Percentiles rank a stretch among this genome's conserved stretches.
phyloP scores from a whole-genome alignment of 805 yeast genomes.

The Spathaspora boniae region DNA sequence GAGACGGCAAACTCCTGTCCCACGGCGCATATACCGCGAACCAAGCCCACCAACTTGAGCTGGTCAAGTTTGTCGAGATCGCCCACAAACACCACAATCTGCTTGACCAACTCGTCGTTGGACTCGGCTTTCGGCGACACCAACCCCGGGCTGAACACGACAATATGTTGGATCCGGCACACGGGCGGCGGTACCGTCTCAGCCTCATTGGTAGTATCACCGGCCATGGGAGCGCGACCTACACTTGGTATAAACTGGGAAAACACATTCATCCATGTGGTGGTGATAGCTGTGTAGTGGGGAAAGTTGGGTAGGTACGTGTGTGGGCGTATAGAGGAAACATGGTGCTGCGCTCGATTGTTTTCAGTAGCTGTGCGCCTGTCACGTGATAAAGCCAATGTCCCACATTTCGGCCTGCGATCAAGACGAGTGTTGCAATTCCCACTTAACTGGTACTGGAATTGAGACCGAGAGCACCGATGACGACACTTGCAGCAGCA shows the following conservation, averaged over 20 bases:
- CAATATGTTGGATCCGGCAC: conserved; percentile 17
- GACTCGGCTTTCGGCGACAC: conserved; percentile 21
- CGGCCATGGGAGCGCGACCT: neutral
- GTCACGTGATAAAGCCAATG: too few species aligned
- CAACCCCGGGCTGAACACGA: conserved; percentile 31
- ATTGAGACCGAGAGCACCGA: too few species aligned
- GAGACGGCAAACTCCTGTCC: conserved; percentile 20
- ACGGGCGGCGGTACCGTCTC: neutral
- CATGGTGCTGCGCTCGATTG: too few species aligned
- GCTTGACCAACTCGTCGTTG: conserved; percentile 28
- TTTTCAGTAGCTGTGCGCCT: too few species aligned
- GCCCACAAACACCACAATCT: conserved; percentile 28
- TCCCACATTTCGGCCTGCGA: too few species aligned
- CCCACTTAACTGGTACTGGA: too few species aligned
- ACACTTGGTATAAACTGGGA: neutral
- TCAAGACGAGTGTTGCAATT: too few species aligned
- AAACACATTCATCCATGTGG: neutral
- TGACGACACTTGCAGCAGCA: too few species aligned
- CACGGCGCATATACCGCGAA: conserved; percentile 34
- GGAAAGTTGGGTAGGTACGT: neutral
- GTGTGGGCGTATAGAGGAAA: neutral
- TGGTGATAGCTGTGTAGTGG: neutral
- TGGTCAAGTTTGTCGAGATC: conserved; percentile 18
- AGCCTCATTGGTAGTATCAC: neutral
- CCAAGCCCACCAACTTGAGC: conserved; percentile 30